These are phyloP conservation scores for Suhomyces pyralidae DNA, from an alignment of 805 yeast species.

Conservation along the genomic window DNA sequence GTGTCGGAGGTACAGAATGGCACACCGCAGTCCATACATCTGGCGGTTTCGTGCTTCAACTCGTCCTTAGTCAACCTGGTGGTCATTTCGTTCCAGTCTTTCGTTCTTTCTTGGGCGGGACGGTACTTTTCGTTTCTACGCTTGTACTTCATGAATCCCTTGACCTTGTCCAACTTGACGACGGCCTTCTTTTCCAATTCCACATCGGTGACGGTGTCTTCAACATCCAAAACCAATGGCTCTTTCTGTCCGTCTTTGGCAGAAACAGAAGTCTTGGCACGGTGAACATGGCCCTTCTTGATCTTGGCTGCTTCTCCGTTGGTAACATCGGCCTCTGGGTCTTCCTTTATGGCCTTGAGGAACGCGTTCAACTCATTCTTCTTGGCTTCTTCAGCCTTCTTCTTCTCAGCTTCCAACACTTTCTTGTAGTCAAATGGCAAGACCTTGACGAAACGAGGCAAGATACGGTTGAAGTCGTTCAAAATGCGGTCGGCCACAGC, in stretches of 20 bases:
- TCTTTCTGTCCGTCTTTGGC: constrained; percentile 43
- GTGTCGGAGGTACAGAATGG: constrained; percentile 98
- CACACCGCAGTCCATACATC: constrained; percentile 99
- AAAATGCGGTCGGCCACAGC: constrained; percentile 82
- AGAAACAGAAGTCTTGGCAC: constrained; percentile 21
- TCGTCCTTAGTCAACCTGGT: constrained; percentile 80
- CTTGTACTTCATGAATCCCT: constrained; percentile 92
- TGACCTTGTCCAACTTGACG: constrained; percentile 67
- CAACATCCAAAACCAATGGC: constrained; percentile 85
- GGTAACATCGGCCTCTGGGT: constrained; percentile 81
- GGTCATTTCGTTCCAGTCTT: constrained; percentile 92
- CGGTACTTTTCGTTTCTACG: constrained; percentile 87
- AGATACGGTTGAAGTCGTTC: constrained; percentile 80
- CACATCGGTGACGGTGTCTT: constrained; percentile 78
- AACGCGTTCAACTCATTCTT: constrained; percentile 62
- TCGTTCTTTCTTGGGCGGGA: constrained; percentile 66
- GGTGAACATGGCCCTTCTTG: constrained; percentile 49
- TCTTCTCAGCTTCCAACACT: constrained; percentile 77
- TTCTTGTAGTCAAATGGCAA: constrained; percentile 88
- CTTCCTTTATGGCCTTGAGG: constrained; percentile 72
- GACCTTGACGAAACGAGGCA: constrained; percentile 89
- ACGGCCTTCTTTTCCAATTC: constrained; percentile 61
- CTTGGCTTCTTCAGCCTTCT: constrained; percentile 60
- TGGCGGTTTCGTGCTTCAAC: constrained; percentile 85
- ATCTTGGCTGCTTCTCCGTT: constrained; percentile 76